Conservation (phyloP, 2,329 filamentous ascomycete genomes). For the Blumeriella jaapii region DNA sequence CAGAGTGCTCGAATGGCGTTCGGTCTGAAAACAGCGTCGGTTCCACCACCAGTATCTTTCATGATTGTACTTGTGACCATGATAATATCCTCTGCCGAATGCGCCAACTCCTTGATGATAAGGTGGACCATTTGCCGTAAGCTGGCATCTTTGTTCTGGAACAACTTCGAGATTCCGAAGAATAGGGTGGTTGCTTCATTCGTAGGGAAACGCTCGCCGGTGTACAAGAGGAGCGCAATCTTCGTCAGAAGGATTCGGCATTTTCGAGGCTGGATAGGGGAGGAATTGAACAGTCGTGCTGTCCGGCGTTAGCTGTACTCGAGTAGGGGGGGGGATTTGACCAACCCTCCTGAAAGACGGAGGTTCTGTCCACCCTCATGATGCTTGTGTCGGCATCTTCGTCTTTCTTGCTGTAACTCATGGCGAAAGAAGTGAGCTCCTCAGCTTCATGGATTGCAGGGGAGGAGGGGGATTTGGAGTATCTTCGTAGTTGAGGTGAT, state of each 20-base stretch:
- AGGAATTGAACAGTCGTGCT: conserved; percentile 97
- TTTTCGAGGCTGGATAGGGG: conserved; percentile 91
- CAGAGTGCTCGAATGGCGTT: conserved; percentile 94
- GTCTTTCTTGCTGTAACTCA: conserved; percentile 99
- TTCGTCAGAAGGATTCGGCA: conserved; percentile 96
- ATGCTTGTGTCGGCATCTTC: conserved; percentile 90
- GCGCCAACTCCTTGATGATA: conserved; percentile 92
- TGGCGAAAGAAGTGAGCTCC: conserved; percentile 36
- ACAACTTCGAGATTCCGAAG: conserved; percentile 97
- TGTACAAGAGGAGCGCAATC: conserved; percentile 91
- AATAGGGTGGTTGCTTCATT: conserved; percentile 97
- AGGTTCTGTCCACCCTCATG: conserved; percentile 94
- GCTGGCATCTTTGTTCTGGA: conserved; percentile 98
- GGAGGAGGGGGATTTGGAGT: conserved; percentile 11
- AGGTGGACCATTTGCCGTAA: conserved; percentile 98
- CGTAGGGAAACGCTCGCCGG: conserved; percentile 90
- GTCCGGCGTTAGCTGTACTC: conserved; percentile 30
- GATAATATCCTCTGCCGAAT: conserved; percentile 95
- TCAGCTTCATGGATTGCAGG: conserved; percentile 28
- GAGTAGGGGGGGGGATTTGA: conserved; percentile 21
- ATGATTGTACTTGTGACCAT: conserved; percentile 99
- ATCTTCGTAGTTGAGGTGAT: conserved; percentile 8
- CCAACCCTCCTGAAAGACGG: conserved; percentile 96
- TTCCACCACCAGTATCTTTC: conserved; percentile 96
- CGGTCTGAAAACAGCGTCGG: conserved; percentile 84